Evolutionary conservation across 495 filamentous ascomycete genomes (phyloP).

Genomic region (Sordaria brevicollis): DNA sequence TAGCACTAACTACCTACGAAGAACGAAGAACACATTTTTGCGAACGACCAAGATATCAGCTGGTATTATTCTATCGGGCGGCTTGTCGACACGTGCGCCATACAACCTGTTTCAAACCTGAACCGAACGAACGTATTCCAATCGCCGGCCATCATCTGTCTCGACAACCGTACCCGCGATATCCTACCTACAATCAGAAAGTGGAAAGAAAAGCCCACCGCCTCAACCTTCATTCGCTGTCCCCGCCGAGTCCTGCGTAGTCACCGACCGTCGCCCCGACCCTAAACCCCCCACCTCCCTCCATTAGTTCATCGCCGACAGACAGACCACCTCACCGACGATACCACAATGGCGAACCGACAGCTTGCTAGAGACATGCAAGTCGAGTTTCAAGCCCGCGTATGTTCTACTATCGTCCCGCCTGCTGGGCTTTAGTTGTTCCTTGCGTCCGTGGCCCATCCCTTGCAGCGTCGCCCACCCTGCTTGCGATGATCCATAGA

Average conservation of each 20-base stretch:
- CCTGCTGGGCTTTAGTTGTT: not conserved
- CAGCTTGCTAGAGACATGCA: constrained; percentile 43
- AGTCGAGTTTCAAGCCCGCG: constrained; percentile 41
- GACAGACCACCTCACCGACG: not conserved
- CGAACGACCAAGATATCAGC: not conserved
- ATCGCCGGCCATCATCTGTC: not conserved
- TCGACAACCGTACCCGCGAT: not conserved
- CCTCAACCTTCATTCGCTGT: not conserved
- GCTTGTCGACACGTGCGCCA: not conserved
- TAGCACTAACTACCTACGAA: not conserved
- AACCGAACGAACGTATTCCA: not conserved
- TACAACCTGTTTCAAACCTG: not conserved
- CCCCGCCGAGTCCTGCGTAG: not conserved
- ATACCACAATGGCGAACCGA: constrained; percentile 36
- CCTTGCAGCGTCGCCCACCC: not conserved
- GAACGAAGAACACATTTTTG: no score
- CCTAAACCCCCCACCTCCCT: constrained; percentile 1
- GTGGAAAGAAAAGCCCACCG: not conserved
- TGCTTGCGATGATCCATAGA: not conserved
- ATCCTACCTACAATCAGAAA: not conserved
- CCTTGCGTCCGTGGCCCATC: not conserved
- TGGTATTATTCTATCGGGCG: not conserved
- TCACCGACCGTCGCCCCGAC: constrained; percentile 2
- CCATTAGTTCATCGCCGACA: not conserved
- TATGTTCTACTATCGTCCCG: constrained; percentile 13